Base-by-base conservation (phyloP, 345 rosid species). In the Cochlearia excelsa region DNA sequence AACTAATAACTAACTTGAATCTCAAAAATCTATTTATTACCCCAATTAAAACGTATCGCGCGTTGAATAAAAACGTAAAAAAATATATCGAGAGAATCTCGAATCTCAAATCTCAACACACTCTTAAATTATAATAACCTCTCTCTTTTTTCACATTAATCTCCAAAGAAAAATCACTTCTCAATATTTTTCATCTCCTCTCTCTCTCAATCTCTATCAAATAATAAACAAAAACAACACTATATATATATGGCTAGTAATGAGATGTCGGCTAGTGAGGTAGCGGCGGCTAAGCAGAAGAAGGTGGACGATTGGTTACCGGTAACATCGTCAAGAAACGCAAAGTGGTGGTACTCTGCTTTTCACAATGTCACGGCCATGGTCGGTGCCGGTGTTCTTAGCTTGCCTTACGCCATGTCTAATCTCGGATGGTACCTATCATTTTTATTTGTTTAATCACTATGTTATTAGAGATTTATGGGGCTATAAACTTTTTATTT, bases 341-440 rank as follows among this genome's bases (percentile, higher is more conserved):
- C 81, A 2, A 86, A 80, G 31, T 86, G 89, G 85, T 81, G 87
- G 87, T 77, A 78, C 61, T 77, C 94, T 4, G 80, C 81, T 26
- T 83, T 81, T 60, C 87, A 80, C 63, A 86, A 83, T 74, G 87
- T 83, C 69, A 86, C 87, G 87, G 23, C 23, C 23, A 16, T 16
- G 23, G 23, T 16, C 23, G 23, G 23, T 16, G 23, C 23, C 23
- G 23, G 89, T 4, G 82, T 83, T 11, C 70, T 83, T 42, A 81
- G 87, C 48, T 80, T 83, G 29, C 94, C 94, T 23, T 86, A 70
- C 39, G 85, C 94, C 52, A 72, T 81, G 80, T 72, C 94, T 39
- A 60, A 80, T 45, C 84, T 86, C 43, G 90, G 94, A 61, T 86
- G 87, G 89, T 61, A 45, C 31, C 3, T 53, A 16, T 16, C 23